A percentile compares a stretch with the other conserved stretches of the same genome.
Evolutionary conservation across 106 monocot genomes (phyloP).

Genomic region (Chionographis japonica): DNA sequence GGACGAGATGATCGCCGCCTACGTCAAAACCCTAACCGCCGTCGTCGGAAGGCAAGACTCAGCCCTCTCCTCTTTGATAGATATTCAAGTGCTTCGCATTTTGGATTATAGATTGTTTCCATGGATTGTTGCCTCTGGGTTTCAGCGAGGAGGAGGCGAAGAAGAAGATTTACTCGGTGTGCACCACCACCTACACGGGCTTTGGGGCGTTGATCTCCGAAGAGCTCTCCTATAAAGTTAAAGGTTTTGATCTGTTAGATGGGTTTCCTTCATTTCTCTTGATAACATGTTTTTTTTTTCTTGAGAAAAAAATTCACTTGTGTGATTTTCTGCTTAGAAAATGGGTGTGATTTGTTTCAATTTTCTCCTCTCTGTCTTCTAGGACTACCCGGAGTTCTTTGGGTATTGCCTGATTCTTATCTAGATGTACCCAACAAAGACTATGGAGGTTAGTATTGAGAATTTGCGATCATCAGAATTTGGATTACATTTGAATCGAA

Average conservation of each 20-base stretch:
- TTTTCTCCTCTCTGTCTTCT: background rate
- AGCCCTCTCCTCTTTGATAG: background rate
- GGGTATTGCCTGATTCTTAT: slow-evolving; percentile 97
- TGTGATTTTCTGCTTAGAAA: background rate
- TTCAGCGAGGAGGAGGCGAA: slow-evolving; percentile 95
- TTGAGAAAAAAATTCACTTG: background rate
- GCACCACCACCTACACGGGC: slow-evolving; percentile 95
- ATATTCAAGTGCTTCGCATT: background rate
- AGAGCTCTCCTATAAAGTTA: slow-evolving; percentile 90
- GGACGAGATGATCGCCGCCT: slow-evolving; percentile 85
- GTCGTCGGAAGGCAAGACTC: slow-evolving; percentile 70
- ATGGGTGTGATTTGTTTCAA: too few species aligned
- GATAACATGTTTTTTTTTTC: background rate
- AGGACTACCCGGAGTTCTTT: slow-evolving; percentile 89
- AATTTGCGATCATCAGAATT: background rate
- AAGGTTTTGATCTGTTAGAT: slow-evolving; percentile 41
- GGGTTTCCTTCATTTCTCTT: background rate
- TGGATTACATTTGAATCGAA: too few species aligned
- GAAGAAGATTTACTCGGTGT: slow-evolving; percentile 97
- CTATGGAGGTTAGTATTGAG: slow-evolving; percentile 74
- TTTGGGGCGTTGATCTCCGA: slow-evolving; percentile 97
- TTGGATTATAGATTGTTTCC: background rate
- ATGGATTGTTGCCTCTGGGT: background rate
- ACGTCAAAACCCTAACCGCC: slow-evolving; percentile 80
- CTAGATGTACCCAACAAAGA: slow-evolving; percentile 99